These are phyloP conservation scores for Saccharomycopsis amapae DNA, from an alignment of 805 yeast genomes.

Conservation along the genomic window DNA sequence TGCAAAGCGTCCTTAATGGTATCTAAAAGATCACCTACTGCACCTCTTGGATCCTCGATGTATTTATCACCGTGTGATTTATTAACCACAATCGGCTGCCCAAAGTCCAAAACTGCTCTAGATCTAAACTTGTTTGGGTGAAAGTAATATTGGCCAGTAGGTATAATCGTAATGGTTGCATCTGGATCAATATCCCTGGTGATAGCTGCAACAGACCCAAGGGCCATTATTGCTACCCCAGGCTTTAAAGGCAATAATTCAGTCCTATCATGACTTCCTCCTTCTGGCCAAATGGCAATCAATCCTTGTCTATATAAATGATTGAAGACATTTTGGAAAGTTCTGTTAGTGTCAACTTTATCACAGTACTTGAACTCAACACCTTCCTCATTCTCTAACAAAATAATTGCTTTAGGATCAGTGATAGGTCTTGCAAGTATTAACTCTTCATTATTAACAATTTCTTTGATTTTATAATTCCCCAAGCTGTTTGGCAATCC, in stretches of 20 bases:
- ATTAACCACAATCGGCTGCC: slow-evolving; percentile 70
- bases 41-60: slow-evolving; percentile 54
- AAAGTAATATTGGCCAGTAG: slow-evolving; percentile 96
- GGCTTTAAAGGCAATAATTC: slow-evolving; percentile 89
- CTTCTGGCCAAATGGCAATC: slow-evolving; percentile 94
- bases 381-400: slow-evolving; percentile 45
- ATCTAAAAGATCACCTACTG: slow-evolving; percentile 66
- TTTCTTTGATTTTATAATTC: slow-evolving; percentile 57
- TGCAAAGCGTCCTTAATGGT: slow-evolving; percentile 64
- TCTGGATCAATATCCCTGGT: slow-evolving; percentile 42
- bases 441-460: slow-evolving; percentile 67
- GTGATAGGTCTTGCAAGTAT: slow-evolving; percentile 59
- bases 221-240: slow-evolving; percentile 96
- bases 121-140: slow-evolving; percentile 94
- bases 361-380: slow-evolving; percentile 62
- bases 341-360: slow-evolving; percentile 80
- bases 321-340: slow-evolving; percentile 77
- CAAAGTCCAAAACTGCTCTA: slow-evolving; percentile 92
- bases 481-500: slow-evolving; percentile 78
- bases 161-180: slow-evolving; percentile 79
- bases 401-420: slow-evolving; percentile 27
- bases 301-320: slow-evolving; percentile 77
- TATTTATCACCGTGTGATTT: slow-evolving; percentile 59
- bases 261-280: slow-evolving; percentile 95
- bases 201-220: slow-evolving; percentile 75